A percentile compares a stretch with the other conserved stretches of the same genome.
phyloP scores from a whole-genome alignment of 2,329 filamentous ascomycete genomes.

The Blumeriella jaapii region DNA sequence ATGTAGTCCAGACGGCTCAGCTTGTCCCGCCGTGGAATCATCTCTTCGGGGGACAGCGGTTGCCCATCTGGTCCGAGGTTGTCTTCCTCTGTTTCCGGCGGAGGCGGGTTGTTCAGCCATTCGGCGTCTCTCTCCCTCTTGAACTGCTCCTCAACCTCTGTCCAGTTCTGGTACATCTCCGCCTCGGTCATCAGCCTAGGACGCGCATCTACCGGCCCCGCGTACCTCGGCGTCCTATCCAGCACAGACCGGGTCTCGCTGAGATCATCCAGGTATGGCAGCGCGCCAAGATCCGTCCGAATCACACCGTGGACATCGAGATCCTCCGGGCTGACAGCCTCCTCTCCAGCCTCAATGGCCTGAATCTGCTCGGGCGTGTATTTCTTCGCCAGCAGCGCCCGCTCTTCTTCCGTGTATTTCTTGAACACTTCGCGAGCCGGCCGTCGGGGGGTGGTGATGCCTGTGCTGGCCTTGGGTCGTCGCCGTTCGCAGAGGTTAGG shows the following conservation, averaged over 20 bases:
- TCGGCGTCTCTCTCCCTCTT: conserved; percentile 10
- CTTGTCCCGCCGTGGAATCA: conserved; percentile 1
- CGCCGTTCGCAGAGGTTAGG: conserved; percentile 28
- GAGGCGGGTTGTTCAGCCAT: conserved; percentile 2
- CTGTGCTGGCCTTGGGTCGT: conserved; percentile 29
- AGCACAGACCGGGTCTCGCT: conserved; percentile 64
- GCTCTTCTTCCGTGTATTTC: conserved; percentile 38
- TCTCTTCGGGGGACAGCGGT: background rate
- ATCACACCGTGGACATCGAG: conserved; percentile 60
- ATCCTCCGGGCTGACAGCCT: conserved; percentile 62
- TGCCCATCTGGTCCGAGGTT: background rate
- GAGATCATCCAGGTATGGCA: conserved; percentile 76
- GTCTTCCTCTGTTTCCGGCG: background rate
- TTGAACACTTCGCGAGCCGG: conserved; percentile 38
- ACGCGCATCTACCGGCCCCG: conserved; percentile 21
- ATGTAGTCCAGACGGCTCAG: conserved; percentile 15
- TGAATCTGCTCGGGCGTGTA: conserved; percentile 76
- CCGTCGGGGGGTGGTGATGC: conserved; percentile 28
- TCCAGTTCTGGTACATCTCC: conserved; percentile 44
- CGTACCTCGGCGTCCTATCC: conserved; percentile 49
- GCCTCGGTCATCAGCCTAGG: conserved; percentile 46
- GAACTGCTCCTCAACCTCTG: conserved; percentile 13
- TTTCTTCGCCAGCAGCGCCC: conserved; percentile 45
- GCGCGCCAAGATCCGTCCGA: conserved; percentile 58
- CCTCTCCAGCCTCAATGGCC: conserved; percentile 72